Evolutionary conservation across 805 yeast species (phyloP).

Genomic region (Saturnispora sekii): DNA sequence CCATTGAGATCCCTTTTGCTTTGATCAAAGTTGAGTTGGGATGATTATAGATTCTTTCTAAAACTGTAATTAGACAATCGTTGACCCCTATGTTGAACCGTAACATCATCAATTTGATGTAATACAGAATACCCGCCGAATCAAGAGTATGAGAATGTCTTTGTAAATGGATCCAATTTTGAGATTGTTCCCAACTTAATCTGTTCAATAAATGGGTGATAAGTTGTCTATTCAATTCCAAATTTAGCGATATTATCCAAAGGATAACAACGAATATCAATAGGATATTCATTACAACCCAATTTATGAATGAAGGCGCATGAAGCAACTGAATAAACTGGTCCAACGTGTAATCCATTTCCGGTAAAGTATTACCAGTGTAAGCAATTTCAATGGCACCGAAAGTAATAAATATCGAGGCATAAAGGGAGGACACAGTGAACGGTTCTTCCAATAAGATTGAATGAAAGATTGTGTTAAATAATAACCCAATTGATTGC

Average conservation of each 20-base stretch:
- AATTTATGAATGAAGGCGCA: constrained; percentile 41
- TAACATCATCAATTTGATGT: no score
- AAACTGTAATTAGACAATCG: no score
- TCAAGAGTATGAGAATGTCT: no score
- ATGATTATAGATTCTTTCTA: no score
- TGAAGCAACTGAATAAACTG: constrained; percentile 35
- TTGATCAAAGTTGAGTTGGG: no score
- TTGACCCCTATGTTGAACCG: no score
- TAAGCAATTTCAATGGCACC: constrained; percentile 77
- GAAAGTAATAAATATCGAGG: constrained; percentile 56
- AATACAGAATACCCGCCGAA: no score
- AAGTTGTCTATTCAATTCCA: neutral
- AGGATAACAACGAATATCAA: constrained; percentile 22
- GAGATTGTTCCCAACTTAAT: neutral
- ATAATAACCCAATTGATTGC: constrained; percentile 82
- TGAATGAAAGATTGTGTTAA: constrained; percentile 68
- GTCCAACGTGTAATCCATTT: constrained; percentile 41
- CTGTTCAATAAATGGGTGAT: neutral
- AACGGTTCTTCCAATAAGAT: constrained; percentile 60
- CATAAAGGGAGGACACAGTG: constrained; percentile 44
- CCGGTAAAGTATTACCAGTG: constrained; percentile 59
- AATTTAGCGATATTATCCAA: constrained; percentile 18
- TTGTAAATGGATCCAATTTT: no score
- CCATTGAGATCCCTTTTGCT: constrained; percentile 46
- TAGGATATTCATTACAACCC: constrained; percentile 38